Evolutionary conservation across 163 green algal species (phyloP).

Genomic region (Scenedesmus sp.): DNA sequence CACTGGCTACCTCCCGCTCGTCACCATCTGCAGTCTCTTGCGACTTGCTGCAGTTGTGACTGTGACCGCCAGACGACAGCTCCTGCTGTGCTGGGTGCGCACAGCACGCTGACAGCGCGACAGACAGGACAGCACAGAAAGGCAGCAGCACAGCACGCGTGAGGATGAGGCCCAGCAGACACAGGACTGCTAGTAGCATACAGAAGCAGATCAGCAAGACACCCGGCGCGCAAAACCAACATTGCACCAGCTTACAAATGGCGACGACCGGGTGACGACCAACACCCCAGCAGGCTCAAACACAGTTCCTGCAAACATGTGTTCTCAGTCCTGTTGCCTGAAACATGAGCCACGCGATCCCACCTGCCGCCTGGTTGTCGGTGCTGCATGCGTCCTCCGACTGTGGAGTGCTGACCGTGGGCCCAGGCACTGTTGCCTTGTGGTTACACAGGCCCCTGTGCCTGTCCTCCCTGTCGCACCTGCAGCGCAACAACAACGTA

Average conservation of each 20-base stretch:
- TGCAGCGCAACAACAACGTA: background rate
- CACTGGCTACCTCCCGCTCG: conserved; percentile 42
- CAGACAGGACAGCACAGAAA: background rate
- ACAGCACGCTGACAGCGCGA: background rate
- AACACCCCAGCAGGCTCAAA: background rate
- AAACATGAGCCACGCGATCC: background rate
- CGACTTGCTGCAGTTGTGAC: conserved; percentile 18
- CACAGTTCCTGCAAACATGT: background rate
- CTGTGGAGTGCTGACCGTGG: background rate
- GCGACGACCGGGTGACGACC: background rate
- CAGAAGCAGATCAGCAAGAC: background rate
- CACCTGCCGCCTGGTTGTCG: conserved; percentile 23
- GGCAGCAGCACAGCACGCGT: background rate
- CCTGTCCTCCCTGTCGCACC: conserved; percentile 47
- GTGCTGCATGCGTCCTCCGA: conserved; percentile 11
- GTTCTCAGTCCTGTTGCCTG: background rate
- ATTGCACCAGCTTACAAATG: background rate
- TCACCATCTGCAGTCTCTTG: background rate
- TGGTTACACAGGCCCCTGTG: conserved; percentile 50
- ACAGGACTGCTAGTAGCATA: background rate
- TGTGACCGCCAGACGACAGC: conserved; percentile 22
- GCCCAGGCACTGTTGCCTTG: conserved; percentile 34
- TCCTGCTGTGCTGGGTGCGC: background rate
- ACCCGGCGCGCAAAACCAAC: background rate
- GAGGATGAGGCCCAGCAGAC: background rate